Conservation (phyloP, 805 yeast genomes). For the Candida yuanshanica region DNA sequence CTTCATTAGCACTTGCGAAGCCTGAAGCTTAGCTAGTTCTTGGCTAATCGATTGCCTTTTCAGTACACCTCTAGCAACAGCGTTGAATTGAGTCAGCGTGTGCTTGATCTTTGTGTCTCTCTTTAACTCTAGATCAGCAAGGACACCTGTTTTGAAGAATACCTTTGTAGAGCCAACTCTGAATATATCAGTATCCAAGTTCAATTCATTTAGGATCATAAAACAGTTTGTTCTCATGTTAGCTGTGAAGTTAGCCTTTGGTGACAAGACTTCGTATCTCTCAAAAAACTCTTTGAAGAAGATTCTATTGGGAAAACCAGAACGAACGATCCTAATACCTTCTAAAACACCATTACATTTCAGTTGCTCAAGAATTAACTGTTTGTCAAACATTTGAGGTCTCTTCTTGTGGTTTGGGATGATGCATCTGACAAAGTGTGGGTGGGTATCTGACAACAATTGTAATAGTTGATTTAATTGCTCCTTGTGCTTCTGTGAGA, state of each 20-base stretch:
- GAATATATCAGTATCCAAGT: slow-evolving; percentile 69
- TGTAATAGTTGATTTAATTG: slow-evolving; percentile 69
- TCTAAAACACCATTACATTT: slow-evolving; percentile 97
- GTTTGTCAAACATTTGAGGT: slow-evolving; percentile 66
- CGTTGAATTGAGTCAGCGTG: slow-evolving; percentile 56
- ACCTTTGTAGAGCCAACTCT: slow-evolving; percentile 92
- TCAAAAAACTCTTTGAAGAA: slow-evolving; percentile 73
- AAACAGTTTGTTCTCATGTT: slow-evolving; percentile 66
- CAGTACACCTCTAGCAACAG: slow-evolving; percentile 57
- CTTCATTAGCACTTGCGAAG: slow-evolving; percentile 61
- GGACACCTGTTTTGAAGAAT: slow-evolving; percentile 93
- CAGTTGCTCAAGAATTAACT: slow-evolving; percentile 77
- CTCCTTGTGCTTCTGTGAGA: slow-evolving; percentile 83
- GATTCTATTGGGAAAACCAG: slow-evolving; percentile 94
- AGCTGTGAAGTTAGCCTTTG: slow-evolving; percentile 35
- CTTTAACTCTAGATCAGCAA: slow-evolving; percentile 78
- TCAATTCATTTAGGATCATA: slow-evolving; percentile 54
- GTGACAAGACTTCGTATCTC: slow-evolving; percentile 67
- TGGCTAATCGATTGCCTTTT: slow-evolving; percentile 43
- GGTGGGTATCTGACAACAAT: slow-evolving; percentile 75
- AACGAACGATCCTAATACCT: slow-evolving; percentile 94
- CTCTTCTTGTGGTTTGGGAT: slow-evolving; percentile 77
- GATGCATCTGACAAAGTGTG: slow-evolving; percentile 95
- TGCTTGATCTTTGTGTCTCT: slow-evolving; percentile 60
- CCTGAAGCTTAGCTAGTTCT: slow-evolving; percentile 55